Percentiles rank a stretch among this genome's conserved stretches.
Evolutionary conservation across 257 asterid species (phyloP).

Genomic region (Cynanchum wilfordii): DNA sequence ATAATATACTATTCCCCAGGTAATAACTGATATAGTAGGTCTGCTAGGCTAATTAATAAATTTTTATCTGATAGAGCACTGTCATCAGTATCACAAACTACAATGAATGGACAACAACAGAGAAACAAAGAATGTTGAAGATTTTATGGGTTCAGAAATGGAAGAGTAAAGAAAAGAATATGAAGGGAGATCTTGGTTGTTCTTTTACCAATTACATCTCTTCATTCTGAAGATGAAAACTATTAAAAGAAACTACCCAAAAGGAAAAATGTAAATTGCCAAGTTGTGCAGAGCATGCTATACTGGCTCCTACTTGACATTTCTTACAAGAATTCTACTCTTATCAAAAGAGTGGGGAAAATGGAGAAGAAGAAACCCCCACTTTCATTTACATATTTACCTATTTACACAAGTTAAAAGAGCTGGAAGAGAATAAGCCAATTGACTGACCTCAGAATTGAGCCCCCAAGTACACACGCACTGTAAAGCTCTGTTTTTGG

Average conservation of each 20-base stretch:
- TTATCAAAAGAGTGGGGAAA: neutral
- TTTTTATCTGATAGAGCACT: neutral
- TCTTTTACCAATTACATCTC: neutral
- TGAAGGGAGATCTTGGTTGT: neutral
- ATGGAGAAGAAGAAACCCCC: neutral
- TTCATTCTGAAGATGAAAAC: neutral
- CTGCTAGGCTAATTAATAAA: neutral
- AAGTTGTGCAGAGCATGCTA: neutral
- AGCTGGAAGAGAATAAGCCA: conserved; percentile 3
- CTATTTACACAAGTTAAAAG: conserved; percentile 34
- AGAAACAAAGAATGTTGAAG: neutral
- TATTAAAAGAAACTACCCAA: neutral
- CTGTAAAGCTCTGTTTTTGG: neutral
- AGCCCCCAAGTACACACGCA: conserved; percentile 4
- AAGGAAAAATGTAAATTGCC: neutral
- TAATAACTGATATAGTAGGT: neutral
- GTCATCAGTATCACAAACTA: neutral
- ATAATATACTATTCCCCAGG: neutral
- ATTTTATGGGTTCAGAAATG: neutral
- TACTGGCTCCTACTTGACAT: neutral
- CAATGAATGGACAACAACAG: neutral
- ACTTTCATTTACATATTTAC: conserved; percentile 32
- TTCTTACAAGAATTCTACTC: conserved; percentile 1
- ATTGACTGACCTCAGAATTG: conserved; percentile 22
- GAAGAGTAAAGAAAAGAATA: neutral